These are phyloP conservation scores for Didymella sp. DNA, from an alignment of 2,329 filamentous ascomycete genomes.

Conservation along the genomic window DNA sequence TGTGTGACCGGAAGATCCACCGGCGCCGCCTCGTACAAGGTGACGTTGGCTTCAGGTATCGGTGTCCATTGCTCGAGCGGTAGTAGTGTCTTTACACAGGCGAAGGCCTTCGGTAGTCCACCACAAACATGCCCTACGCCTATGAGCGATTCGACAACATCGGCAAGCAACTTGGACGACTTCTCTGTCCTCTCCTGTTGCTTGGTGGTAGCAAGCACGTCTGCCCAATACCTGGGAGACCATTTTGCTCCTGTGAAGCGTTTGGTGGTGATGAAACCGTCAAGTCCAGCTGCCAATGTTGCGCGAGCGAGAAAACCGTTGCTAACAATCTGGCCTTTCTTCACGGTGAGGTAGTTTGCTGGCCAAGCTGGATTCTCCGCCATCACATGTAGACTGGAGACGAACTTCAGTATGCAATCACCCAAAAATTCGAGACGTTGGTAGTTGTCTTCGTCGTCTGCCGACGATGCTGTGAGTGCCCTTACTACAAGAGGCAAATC, in stretches of 20 bases:
- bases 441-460: conserved; percentile 71
- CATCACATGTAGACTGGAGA: conserved; percentile 70
- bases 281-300: conserved; percentile 68
- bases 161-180: conserved; percentile 82
- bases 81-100: conserved; percentile 69
- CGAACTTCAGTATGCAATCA: conserved; percentile 81
- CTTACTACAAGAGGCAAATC: conserved; percentile 66
- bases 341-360: conserved; percentile 74
- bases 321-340: conserved; percentile 73
- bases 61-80: conserved; percentile 61
- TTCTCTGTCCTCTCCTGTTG: conserved; percentile 51
- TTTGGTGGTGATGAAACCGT: conserved; percentile 74
- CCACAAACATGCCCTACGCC: conserved; percentile 76
- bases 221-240: conserved; percentile 67
- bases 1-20: conserved; percentile 18
- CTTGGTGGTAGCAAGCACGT: conserved; percentile 43
- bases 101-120: conserved; percentile 67
- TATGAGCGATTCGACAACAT: conserved; percentile 85
- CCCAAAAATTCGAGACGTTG: conserved; percentile 88
- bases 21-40: conserved; percentile 31
- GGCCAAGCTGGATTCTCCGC: conserved; percentile 69
- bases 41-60: conserved; percentile 35
- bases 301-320: conserved; percentile 76
- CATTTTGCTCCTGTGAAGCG: conserved; percentile 75
- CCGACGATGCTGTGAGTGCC: conserved; percentile 72